Base-by-base conservation (phyloP, 331 rosid genomes). In the Malus hybrid region DNA sequence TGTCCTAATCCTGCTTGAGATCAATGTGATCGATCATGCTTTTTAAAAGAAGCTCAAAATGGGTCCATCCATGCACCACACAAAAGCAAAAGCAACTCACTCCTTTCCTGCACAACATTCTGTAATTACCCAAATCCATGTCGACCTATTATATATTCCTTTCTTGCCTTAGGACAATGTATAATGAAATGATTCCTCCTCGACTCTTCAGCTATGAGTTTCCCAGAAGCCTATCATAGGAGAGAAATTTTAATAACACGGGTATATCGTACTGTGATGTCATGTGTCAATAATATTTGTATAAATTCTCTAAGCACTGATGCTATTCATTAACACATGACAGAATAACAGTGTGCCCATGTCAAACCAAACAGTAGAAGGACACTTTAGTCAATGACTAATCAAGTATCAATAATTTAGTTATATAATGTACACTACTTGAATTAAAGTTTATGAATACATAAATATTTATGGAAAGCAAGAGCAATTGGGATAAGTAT, bases 131-230 rank as follows among this genome's bases (percentile, higher is more conserved):
- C 85, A 81, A 82, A 77, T 32, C 75, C 50, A 81, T 82, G 46
- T 80, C 24, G 33, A 24, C 7, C 68, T 28, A 24, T 28, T 39
- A 42, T 67, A 56, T 67, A 56, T 78, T 81, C 90, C 68, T 89
- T 83, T 67, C 94, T 82, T 87, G 90, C 84, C 90, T 87, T 85
- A 10, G 79, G 58, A 52, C 68, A 75, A 77, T 79, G 75, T 77
- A 69, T 13, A 82, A 65, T 75, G 80, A 79, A 82, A 84, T 77
- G 75, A 86, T 87, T 71, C 88, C 60, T 29, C 50, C 22, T 71
- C 20, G 12, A 5, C 22, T 53, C 48, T 0, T 42, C 48, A 10
- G 48, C 48, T 10, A 42, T 42, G 48, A 42, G 48, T 42, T 42
- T 42, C 48, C 14, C 14, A 42, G 48, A 42, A 42, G 48, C 48